Percentiles rank a stretch among this genome's conserved stretches.
Evolutionary conservation across 768 basidiomycete species (phyloP).

Genomic region (Naganishia onofrii): DNA sequence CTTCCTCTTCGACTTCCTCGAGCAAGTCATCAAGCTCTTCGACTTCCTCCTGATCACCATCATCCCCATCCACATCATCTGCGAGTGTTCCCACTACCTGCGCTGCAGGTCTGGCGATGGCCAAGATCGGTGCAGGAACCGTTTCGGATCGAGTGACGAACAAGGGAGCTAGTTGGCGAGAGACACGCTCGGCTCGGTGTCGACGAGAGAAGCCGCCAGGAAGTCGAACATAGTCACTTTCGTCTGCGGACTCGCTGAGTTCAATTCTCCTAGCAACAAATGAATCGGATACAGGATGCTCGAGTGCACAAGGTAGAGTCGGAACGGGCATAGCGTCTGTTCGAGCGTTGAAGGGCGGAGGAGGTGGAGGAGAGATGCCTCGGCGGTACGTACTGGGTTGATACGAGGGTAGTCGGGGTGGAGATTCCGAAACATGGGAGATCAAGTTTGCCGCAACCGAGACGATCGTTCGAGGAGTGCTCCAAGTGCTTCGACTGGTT

Average conservation of each 20-base stretch:
- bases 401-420: slow-evolving; percentile 4
- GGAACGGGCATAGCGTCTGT: slow-evolving; percentile 13
- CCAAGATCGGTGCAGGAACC: not conserved
- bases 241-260: not conserved
- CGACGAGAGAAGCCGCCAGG: not conserved
- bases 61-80: too few relatives aligned
- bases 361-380: slow-evolving; percentile 19
- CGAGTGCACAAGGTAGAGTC: not conserved
- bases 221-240: not conserved
- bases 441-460: not conserved
- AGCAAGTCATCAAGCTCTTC: slow-evolving; percentile 9
- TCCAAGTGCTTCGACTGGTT: not conserved
- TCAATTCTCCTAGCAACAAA: not conserved
- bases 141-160: not conserved
- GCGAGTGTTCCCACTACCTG: not conserved
- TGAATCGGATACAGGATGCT: not conserved
- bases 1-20: slow-evolving; percentile 15
- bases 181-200: not conserved
- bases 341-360: slow-evolving; percentile 18
- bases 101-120: not conserved
- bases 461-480: not conserved
- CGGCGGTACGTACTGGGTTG: slow-evolving; percentile 18
- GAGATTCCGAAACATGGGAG: not conserved
- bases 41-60: not conserved
- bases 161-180: not conserved